Percentiles rank a stretch among this genome's conserved stretches.
Evolutionary conservation across 345 rosid genomes (phyloP).

Genomic region (Arabis alpina): DNA sequence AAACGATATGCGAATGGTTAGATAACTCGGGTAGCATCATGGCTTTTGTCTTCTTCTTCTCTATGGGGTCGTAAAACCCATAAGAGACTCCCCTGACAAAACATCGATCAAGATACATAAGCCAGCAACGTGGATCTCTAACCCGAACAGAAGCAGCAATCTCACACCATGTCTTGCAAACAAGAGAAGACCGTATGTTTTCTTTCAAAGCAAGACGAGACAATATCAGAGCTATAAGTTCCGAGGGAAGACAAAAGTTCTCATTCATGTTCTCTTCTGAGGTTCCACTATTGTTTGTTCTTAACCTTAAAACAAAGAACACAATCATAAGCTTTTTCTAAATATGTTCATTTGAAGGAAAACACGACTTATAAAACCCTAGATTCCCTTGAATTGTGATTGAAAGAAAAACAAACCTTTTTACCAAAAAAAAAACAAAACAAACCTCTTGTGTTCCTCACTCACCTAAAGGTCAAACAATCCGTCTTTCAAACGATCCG

Average conservation of each 20-base stretch:
- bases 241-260: not conserved
- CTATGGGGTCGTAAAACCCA: not conserved
- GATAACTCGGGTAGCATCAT: not conserved
- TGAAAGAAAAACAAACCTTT: too few species aligned
- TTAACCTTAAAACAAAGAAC: not conserved
- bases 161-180: not conserved
- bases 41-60: slow-evolving; percentile 14
- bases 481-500: too few species aligned
- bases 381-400: too few species aligned
- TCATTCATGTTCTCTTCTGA: not conserved
- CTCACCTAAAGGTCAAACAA: too few species aligned
- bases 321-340: not conserved
- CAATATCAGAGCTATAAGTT: not conserved
- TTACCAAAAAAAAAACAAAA: too few species aligned
- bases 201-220: not conserved
- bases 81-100: not conserved
- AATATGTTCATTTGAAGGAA: too few species aligned
- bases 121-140: not conserved
- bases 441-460: too few species aligned
- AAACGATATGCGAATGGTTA: not conserved
- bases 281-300: not conserved
- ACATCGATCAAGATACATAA: not conserved
- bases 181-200: not conserved
- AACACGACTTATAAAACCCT: too few species aligned
- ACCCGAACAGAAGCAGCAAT: not conserved